Evolutionary conservation across 2,329 filamentous ascomycete species (phyloP).

Genomic region (Alternaria sp.): DNA sequence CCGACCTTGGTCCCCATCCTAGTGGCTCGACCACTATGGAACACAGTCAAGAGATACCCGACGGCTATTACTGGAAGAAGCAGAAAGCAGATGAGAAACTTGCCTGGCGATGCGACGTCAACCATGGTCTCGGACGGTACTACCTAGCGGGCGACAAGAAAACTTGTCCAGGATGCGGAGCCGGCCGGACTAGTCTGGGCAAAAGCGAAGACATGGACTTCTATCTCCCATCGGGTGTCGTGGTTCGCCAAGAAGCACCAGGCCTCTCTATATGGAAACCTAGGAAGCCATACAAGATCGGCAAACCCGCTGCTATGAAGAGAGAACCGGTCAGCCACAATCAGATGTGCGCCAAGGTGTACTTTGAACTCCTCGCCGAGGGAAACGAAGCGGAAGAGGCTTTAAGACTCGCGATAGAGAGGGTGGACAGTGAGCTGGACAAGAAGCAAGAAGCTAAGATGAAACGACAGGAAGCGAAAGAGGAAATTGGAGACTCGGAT

Average conservation of each 20-base stretch:
- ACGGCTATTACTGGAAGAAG: slow-evolving; percentile 21
- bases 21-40: slow-evolving; percentile 37
- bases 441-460: slow-evolving; percentile 11
- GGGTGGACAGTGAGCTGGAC: slow-evolving; percentile 26
- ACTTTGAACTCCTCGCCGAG: slow-evolving; percentile 22
- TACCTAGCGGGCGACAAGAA: slow-evolving; percentile 36
- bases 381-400: slow-evolving; percentile 19
- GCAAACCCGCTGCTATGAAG: neutral
- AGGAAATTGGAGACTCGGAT: too few species aligned
- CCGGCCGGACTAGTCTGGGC: slow-evolving; percentile 12
- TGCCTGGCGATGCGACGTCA: slow-evolving; percentile 39
- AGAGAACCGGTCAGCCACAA: slow-evolving; percentile 22
- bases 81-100: slow-evolving; percentile 12
- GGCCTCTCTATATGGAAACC: slow-evolving; percentile 23
- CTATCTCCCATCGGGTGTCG: slow-evolving; percentile 24
- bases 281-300: slow-evolving; percentile 23
- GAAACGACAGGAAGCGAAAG: neutral
- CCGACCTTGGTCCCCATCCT: slow-evolving; percentile 30
- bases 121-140: slow-evolving; percentile 39
- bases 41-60: slow-evolving; percentile 31
- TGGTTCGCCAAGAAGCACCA: slow-evolving; percentile 27
- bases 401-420: slow-evolving; percentile 19
- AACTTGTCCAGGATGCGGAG: slow-evolving; percentile 33
- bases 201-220: slow-evolving; percentile 33
- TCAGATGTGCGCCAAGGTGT: slow-evolving; percentile 28